These are phyloP conservation scores for Linaria vulgaris DNA, from an alignment of 257 asterid genomes.

Conservation along the genomic window DNA sequence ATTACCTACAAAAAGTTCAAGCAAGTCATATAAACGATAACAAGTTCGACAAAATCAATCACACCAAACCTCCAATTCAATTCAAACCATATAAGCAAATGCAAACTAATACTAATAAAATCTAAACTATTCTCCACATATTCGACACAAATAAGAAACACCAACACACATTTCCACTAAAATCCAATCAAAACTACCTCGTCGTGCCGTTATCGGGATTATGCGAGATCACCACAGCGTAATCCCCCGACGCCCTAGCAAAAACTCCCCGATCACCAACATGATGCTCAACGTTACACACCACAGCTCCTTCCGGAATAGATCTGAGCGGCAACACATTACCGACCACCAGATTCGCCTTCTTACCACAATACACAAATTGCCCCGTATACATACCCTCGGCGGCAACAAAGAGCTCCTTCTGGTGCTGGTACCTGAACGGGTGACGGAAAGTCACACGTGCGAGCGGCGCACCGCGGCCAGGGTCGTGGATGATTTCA, in stretches of 20 bases:
- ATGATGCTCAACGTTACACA: conserved; percentile 34
- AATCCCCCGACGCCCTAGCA: conserved; percentile 35
- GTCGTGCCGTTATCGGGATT: conserved; percentile 35
- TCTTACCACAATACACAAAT: conserved; percentile 35
- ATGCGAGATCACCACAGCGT: conserved; percentile 36
- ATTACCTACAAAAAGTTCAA: no score
- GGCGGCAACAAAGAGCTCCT: conserved; percentile 19
- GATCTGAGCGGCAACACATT: conserved; percentile 36
- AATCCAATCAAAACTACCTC: conserved; percentile 9
- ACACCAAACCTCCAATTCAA: no score
- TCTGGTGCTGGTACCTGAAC: conserved; percentile 31
- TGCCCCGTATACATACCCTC: background rate
- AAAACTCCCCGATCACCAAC: conserved; percentile 33
- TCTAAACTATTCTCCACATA: no score
- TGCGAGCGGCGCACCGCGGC: conserved; percentile 38
- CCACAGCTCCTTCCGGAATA: conserved; percentile 33
- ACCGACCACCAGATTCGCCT: conserved; percentile 34
- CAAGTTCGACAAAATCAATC: no score
- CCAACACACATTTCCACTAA: no score
- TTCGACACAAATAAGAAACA: no score
- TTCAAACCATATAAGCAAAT: no score
- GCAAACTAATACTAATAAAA: no score
- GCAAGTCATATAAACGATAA: no score
- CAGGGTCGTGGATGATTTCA: conserved; percentile 37
- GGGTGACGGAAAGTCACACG: conserved; percentile 32